These are phyloP conservation scores for Candida pseudofarinosa DNA, from an alignment of 805 yeast genomes.

Conservation along the genomic window DNA sequence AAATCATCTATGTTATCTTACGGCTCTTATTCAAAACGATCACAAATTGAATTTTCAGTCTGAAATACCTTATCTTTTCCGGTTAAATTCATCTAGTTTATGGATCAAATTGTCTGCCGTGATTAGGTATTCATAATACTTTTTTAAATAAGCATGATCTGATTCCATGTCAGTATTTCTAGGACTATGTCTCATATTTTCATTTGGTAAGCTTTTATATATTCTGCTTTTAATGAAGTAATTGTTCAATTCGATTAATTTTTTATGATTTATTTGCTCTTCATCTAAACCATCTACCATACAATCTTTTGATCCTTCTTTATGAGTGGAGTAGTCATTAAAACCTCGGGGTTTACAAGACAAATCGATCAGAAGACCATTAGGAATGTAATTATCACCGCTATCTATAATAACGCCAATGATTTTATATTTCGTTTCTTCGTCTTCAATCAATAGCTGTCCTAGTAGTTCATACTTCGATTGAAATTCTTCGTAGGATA, in stretches of 20 bases:
- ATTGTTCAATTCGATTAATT: constrained; percentile 8
- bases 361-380: constrained; percentile 5
- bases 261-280: neutral
- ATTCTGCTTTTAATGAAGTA: constrained; percentile 14
- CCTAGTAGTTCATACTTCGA: constrained; percentile 9
- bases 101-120: constrained; percentile 22
- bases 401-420: constrained; percentile 39
- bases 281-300: neutral
- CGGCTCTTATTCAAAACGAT: constrained; percentile 1
- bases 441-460: constrained; percentile 12
- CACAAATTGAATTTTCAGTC: neutral
- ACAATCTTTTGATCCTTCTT: neutral
- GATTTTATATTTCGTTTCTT: constrained; percentile 13
- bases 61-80: constrained; percentile 2
- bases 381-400: constrained; percentile 31
- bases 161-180: constrained; percentile 1
- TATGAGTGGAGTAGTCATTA: neutral
- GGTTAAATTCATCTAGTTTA: constrained; percentile 14
- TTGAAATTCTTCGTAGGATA: constrained; percentile 14
- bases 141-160: neutral
- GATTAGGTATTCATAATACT: constrained; percentile 14
- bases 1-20: constrained; percentile 8
- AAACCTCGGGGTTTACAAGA: neutral
- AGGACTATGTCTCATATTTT: neutral
- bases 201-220: neutral